Evolutionary conservation across 352 stramenopile genomes (phyloP).

Genomic region (Pythium aphanidermatum): DNA sequence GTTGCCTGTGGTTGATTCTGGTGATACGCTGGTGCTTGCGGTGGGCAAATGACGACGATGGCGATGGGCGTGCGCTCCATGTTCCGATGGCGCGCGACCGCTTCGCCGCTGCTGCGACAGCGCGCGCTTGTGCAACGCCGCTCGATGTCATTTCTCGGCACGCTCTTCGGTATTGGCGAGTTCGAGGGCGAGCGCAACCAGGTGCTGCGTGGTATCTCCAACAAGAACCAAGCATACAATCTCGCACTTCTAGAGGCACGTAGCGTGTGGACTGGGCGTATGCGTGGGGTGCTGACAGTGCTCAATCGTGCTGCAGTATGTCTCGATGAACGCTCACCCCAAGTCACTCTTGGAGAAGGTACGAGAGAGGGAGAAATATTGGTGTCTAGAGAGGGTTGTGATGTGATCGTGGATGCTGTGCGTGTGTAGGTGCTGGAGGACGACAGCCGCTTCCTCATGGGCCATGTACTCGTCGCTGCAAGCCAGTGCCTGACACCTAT

Average conservation of each 20-base stretch:
- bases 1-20: conserved; percentile 3
- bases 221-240: conserved; percentile 67
- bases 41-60: conserved; percentile 3
- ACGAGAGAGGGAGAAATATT: background rate
- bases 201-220: conserved; percentile 41
- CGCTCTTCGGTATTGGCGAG: conserved; percentile 79
- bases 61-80: conserved; percentile 2
- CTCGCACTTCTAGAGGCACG: conserved; percentile 54
- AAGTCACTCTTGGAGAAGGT: conserved; percentile 69
- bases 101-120: conserved; percentile 1
- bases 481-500: conserved; percentile 64
- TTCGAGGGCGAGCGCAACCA: conserved; percentile 66
- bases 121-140: conserved; percentile 12
- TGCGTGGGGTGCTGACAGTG: background rate
- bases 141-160: conserved; percentile 57
- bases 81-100: conserved; percentile 1
- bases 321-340: conserved; percentile 72
- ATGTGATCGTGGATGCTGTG: background rate
- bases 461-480: conserved; percentile 70
- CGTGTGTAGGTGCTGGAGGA: conserved; percentile 36
- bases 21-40: conserved; percentile 10
- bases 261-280: background rate
- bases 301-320: conserved; percentile 35
- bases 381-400: background rate
- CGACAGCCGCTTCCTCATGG: conserved; percentile 71